phyloP scores from a whole-genome alignment of 2,329 filamentous ascomycete genomes.

The Trichoderma breve region DNA sequence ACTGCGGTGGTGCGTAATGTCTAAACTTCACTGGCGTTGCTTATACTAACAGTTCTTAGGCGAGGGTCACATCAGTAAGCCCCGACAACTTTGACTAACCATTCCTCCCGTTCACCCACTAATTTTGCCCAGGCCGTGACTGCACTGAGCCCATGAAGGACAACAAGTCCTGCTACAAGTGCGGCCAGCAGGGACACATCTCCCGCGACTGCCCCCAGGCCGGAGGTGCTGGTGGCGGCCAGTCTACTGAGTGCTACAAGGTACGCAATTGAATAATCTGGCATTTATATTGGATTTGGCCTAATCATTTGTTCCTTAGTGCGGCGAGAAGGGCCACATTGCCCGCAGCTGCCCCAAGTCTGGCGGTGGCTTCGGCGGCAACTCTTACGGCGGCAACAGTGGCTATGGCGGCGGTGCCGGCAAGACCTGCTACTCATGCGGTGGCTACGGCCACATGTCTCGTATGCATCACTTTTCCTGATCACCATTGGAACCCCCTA shows the following conservation, averaged over 20 bases:
- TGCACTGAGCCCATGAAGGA: conserved; percentile 89
- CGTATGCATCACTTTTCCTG: conserved; percentile 48
- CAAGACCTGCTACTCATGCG: conserved; percentile 98
- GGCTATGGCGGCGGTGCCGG: conserved; percentile 53
- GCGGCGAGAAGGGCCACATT: conserved; percentile 93
- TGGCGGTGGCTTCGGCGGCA: conserved; percentile 46
- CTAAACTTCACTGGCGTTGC: background rate
- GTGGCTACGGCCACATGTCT: conserved; percentile 94
- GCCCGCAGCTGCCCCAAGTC: conserved; percentile 82
- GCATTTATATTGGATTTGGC: background rate
- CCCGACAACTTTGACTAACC: background rate
- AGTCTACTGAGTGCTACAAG: conserved; percentile 85
- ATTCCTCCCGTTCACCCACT: background rate
- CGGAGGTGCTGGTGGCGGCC: conserved; percentile 41
- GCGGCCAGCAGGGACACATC: conserved; percentile 83
- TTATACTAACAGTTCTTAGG: conserved; percentile 36
- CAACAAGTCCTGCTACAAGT: conserved; percentile 74
- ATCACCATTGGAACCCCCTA: background rate
- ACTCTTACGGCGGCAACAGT: conserved; percentile 40
- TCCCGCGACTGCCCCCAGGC: conserved; percentile 76
- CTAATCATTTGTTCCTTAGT: conserved; percentile 47
- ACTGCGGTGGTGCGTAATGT: conserved; percentile 66
- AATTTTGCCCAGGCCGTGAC: conserved; percentile 66
- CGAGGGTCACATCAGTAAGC: conserved; percentile 76
- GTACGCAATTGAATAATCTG: conserved; percentile 29